These are phyloP conservation scores for Peronospora destructor DNA, from an alignment of 352 stramenopile genomes.

Conservation along the genomic window DNA sequence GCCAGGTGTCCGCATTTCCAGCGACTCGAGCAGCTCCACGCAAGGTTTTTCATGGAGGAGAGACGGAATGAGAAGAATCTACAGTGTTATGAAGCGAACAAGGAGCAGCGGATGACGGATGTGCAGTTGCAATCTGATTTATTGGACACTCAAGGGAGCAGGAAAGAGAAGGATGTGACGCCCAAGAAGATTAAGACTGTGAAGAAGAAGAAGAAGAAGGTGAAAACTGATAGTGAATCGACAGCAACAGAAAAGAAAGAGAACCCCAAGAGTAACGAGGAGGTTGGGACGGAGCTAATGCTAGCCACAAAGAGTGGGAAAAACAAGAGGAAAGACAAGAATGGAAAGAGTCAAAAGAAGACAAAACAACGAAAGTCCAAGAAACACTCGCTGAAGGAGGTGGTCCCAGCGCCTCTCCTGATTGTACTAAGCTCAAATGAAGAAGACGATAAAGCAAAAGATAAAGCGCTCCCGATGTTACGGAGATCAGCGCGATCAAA, in stretches of 20 bases:
- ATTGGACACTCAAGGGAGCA: constrained; percentile 1
- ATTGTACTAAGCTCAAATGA: background rate
- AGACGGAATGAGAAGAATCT: background rate
- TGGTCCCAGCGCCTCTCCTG: background rate
- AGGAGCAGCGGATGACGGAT: background rate
- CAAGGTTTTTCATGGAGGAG: background rate
- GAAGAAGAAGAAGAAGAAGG: background rate
- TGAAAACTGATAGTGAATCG: background rate
- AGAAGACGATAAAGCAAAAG: constrained; percentile 6
- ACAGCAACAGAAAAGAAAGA: background rate
- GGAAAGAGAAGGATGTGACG: constrained; percentile 7
- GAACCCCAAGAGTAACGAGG: background rate
- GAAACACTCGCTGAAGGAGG: background rate
- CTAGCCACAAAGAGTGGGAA: background rate
- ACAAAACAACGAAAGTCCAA: background rate
- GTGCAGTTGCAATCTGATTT: constrained; percentile 7
- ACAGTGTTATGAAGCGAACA: background rate
- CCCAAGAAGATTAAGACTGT: constrained; percentile 12
- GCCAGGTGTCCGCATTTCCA: constrained; percentile 11
- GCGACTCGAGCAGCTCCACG: constrained; percentile 9
- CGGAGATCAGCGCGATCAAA: constrained; percentile 2
- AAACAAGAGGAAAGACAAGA: background rate
- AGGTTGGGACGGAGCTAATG: background rate
- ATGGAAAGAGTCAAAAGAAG: background rate
- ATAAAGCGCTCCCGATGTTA: constrained; percentile 4